Percentiles rank a stretch among this genome's conserved stretches.
These are phyloP conservation scores for Pseudocercospora ulei DNA, from an alignment of 2,329 filamentous ascomycete species.

Conservation along the genomic window DNA sequence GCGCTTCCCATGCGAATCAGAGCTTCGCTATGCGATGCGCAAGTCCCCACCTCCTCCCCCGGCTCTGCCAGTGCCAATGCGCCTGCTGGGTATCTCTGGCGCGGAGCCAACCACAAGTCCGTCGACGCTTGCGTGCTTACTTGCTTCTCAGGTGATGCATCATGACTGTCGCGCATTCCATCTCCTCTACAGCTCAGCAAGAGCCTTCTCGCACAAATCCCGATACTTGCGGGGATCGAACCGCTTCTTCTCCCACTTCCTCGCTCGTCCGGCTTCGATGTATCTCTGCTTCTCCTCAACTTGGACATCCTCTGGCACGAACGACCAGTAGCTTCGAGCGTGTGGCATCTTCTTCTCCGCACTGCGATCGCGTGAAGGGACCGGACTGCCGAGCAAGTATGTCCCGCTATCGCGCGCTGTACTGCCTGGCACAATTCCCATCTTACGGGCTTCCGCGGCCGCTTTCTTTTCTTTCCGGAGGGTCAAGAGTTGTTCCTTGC, in stretches of 20 bases:
- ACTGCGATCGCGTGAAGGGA: conserved; percentile 3
- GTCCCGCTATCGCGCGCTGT: conserved; percentile 4
- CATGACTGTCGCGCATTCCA: no score
- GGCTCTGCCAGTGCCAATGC: no score
- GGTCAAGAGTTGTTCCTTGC: conserved; percentile 16
- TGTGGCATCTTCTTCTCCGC: conserved; percentile 8
- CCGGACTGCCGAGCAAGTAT: conserved; percentile 12
- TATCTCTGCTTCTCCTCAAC: conserved; percentile 25
- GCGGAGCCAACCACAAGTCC: no score
- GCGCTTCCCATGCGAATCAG: no score
- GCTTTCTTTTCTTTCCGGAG: conserved; percentile 17
- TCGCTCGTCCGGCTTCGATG: conserved; percentile 27
- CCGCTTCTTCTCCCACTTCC: conserved; percentile 26
- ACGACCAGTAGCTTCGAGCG: conserved; percentile 26
- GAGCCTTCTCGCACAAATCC: conserved; percentile 27
- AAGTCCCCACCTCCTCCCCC: no score
- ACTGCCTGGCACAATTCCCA: neutral
- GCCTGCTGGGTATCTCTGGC: no score
- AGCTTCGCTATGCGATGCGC: no score
- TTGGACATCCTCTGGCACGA: conserved; percentile 24
- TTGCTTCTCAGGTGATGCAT: no score
- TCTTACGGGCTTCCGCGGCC: conserved; percentile 4
- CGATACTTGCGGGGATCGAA: conserved; percentile 28
- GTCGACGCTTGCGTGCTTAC: no score
- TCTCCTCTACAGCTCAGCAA: conserved; percentile 30